Percentiles rank a stretch among this genome's conserved stretches.
Conservation (phyloP, 768 basidiomycete genomes). For the Lactarius deliciosus region DNA sequence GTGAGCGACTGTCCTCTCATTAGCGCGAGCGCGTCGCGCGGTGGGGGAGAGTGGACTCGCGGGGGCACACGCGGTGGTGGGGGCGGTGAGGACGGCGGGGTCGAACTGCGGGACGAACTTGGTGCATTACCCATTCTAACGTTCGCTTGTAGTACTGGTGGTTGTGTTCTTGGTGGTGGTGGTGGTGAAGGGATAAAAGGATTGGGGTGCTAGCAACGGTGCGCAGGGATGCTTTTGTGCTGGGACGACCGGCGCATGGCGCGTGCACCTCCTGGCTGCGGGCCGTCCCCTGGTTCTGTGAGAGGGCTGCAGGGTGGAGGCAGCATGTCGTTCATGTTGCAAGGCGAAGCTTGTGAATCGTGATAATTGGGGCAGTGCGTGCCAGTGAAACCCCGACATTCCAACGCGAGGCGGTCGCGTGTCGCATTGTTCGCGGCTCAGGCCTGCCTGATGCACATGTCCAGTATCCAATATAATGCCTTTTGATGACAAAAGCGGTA, state of each 20-base stretch:
- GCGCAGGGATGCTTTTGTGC: slow-evolving; percentile 22
- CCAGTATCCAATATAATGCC: background rate
- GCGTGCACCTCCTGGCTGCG: slow-evolving; percentile 21
- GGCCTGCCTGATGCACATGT: slow-evolving; percentile 22
- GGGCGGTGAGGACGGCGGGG: slow-evolving; percentile 21
- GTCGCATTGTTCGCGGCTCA: slow-evolving; percentile 14
- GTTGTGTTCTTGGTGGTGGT: slow-evolving; percentile 5
- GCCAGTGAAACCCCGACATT: slow-evolving; percentile 7
- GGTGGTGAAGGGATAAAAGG: slow-evolving; percentile 5
- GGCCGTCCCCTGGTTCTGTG: slow-evolving; percentile 13
- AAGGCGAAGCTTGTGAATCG: slow-evolving; percentile 19
- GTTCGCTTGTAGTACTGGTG: background rate
- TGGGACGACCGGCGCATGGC: slow-evolving; percentile 13
- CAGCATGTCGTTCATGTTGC: slow-evolving; percentile 25
- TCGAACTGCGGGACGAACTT: slow-evolving; percentile 19
- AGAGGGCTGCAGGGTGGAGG: slow-evolving; percentile 25
- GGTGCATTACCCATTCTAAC: slow-evolving; percentile 27
- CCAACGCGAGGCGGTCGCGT: slow-evolving; percentile 24
- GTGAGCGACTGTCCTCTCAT: slow-evolving; percentile 27
- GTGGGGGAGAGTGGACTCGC: slow-evolving; percentile 19
- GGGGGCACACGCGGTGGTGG: slow-evolving; percentile 24
- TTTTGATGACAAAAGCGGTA: slow-evolving; percentile 9
- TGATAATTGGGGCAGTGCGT: slow-evolving; percentile 16
- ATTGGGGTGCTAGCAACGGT: slow-evolving; percentile 4
- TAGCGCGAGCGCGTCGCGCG: slow-evolving; percentile 25